Base-by-base conservation (phyloP, 768 basidiomycete genomes). In the Gymnopilus junonius region DNA sequence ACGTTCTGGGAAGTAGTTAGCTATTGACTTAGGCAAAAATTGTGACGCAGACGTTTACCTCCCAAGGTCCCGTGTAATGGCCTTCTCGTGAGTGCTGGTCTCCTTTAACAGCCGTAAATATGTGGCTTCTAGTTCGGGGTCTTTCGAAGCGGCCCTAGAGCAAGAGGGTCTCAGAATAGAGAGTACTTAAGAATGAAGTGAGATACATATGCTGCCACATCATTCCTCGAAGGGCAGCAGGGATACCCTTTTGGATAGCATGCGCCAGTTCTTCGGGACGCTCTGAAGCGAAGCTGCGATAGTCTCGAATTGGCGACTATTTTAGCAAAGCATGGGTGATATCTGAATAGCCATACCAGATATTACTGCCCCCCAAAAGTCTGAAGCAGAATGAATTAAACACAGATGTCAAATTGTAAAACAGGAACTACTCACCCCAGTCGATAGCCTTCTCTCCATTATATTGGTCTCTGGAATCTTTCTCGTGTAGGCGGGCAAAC, bases 321-420 rank as follows among this genome's bases (percentile, higher is more conserved):
- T 51, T 51, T 8, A 51, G 48, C 31, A 32, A 14, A 48, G 8
- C n/a, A 15, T 20, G 17, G 27, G 4, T n/a, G 32, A 20, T 7
- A 29, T 32, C 48, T 50, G 12, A 20, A 61, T 23, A 54, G 32
- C 40, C 43, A 50, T 58, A 91, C 93, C 93, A 67, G 92, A 93
- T 72, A 98, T 91, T 2, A 99, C 96, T 10, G 83, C 85, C 1
- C 95, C 96, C 97, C 97, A 97, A 78, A 99, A 97, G 68, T 92
- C 93, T 95, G 67, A 60, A 46, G 66, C 23, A 17, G 11, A 17
- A 7, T 10, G 23, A 21, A 35, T 21, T 57, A 8, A 35, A 35
- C n/a, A 27, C 10, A 57, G 1, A 46, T 21, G 23, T 25, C 4
- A 59, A 37, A 2, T n/a, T 4, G 51, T 2, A n/a, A 4, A 27